Conservation (phyloP, 345 rosid genomes). For the Luvunga scandens region DNA sequence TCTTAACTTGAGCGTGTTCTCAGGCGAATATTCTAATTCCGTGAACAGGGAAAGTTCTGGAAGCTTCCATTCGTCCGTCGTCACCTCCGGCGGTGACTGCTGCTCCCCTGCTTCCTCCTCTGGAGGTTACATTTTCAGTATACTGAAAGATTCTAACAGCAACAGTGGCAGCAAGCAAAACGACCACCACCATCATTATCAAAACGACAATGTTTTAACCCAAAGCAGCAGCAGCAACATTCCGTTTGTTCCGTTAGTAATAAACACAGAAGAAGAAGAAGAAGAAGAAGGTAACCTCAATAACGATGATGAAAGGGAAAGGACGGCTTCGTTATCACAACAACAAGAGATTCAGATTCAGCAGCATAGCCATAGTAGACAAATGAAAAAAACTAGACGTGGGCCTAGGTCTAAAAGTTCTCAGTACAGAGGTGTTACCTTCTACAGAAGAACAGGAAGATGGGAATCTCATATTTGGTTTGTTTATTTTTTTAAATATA, state of each 20-base stretch:
- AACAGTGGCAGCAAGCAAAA: neutral
- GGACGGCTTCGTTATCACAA: neutral
- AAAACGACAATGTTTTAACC: neutral
- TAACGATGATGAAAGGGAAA: neutral
- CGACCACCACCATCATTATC: neutral
- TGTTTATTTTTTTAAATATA: neutral
- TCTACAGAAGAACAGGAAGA: slow-evolving; percentile 68
- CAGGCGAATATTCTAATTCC: slow-evolving; percentile 2
- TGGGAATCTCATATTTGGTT: slow-evolving; percentile 93
- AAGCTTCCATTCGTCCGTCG: slow-evolving; percentile 36
- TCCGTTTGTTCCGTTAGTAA: neutral
- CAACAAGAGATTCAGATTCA: slow-evolving; percentile 7
- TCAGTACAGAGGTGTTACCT: slow-evolving; percentile 77
- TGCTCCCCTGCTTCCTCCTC: slow-evolving; percentile 37
- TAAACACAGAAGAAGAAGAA: too few relatives aligned
- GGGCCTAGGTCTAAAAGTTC: slow-evolving; percentile 81
- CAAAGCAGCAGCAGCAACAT: neutral
- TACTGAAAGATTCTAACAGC: slow-evolving; percentile 19
- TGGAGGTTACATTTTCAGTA: slow-evolving; percentile 30
- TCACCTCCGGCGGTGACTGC: slow-evolving; percentile 31
- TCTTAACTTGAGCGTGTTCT: slow-evolving; percentile 40
- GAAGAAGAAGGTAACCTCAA: neutral
- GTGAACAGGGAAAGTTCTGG: slow-evolving; percentile 33
- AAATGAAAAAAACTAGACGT: slow-evolving; percentile 60
- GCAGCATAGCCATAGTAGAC: slow-evolving; percentile 14